A percentile compares a stretch with the other conserved stretches of the same genome.
These are phyloP conservation scores for Samsoniella hepiali DNA, from an alignment of 2,329 filamentous ascomycete genomes.

Conservation along the genomic window DNA sequence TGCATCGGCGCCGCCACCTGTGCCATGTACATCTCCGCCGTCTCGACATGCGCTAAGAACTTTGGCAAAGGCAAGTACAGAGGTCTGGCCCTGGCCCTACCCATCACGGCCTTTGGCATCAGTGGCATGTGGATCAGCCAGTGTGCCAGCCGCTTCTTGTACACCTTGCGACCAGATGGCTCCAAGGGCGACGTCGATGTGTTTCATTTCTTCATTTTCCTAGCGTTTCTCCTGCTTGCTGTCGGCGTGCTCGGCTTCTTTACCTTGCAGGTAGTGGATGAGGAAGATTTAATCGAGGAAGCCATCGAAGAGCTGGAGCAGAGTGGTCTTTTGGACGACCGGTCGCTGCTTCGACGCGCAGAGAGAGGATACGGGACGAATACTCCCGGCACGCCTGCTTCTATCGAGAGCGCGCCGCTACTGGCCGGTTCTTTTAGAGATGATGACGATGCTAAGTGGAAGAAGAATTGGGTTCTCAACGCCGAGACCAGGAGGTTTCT, in stretches of 20 bases:
- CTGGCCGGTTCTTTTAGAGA: conserved; percentile 37
- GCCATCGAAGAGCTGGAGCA: conserved; percentile 88
- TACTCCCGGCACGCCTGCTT: conserved; percentile 34
- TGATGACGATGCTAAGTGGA: conserved; percentile 54
- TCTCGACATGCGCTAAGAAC: conserved; percentile 98
- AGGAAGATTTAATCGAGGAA: conserved; percentile 83
- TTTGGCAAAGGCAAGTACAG: conserved; percentile 86
- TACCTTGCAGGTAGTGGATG: conserved; percentile 73
- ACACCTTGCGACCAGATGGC: conserved; percentile 64
- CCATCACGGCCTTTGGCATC: conserved; percentile 88
- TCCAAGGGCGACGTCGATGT: conserved; percentile 65
- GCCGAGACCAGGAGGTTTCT: conserved; percentile 85
- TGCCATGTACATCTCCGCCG: conserved; percentile 81
- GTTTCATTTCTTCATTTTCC: conserved; percentile 83
- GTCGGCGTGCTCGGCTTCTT: conserved; percentile 74
- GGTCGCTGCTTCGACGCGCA: conserved; percentile 63
- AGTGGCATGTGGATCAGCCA: conserved; percentile 97
- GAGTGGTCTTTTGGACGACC: conserved; percentile 76
- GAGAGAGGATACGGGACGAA: conserved; percentile 62
- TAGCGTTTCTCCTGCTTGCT: conserved; percentile 65
- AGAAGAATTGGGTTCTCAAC: conserved; percentile 89
- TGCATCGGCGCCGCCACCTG: conserved; percentile 80
- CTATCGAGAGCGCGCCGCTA: conserved; percentile 43
- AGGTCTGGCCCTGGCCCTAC: conserved; percentile 82
- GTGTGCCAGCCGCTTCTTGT: conserved; percentile 73